These are phyloP conservation scores for Sonneratia caseolaris DNA, from an alignment of 345 rosid genomes.

Conservation along the genomic window DNA sequence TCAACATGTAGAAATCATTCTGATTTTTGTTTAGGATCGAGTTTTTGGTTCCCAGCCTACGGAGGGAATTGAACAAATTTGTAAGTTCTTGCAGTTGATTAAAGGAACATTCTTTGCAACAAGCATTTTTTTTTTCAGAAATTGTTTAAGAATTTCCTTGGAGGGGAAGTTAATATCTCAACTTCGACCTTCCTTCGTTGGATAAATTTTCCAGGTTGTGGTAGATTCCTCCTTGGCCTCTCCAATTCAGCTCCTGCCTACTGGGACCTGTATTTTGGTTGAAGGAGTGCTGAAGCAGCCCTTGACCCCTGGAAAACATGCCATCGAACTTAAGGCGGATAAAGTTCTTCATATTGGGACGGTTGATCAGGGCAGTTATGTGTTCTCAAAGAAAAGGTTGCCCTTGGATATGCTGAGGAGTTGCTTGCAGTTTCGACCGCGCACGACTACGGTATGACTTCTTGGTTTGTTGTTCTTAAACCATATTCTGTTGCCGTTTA, in stretches of 20 bases:
- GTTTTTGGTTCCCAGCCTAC: neutral
- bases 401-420: conserved; percentile 60
- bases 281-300: conserved; percentile 48
- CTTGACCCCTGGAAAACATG: conserved; percentile 21
- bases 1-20: neutral
- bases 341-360: conserved; percentile 70
- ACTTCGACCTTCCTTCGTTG: neutral
- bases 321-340: conserved; percentile 50
- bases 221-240: conserved; percentile 48
- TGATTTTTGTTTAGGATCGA: neutral
- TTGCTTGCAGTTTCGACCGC: conserved; percentile 67
- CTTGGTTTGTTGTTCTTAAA: neutral
- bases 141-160: neutral
- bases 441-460: conserved; percentile 60
- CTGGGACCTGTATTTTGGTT: conserved; percentile 61
- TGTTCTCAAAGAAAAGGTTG: conserved; percentile 56
- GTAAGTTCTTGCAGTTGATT: neutral
- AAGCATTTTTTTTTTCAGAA: neutral
- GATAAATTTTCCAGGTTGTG: conserved; percentile 36
- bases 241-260: conserved; percentile 32
- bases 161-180: neutral
- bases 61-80: neutral
- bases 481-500: neutral
- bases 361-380: conserved; percentile 48
- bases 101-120: neutral